A percentile compares a stretch with the other conserved stretches of the same genome.
These are phyloP conservation scores for Cercospora zeae-maydis DNA, from an alignment of 2,329 filamentous ascomycete genomes.

Conservation along the genomic window DNA sequence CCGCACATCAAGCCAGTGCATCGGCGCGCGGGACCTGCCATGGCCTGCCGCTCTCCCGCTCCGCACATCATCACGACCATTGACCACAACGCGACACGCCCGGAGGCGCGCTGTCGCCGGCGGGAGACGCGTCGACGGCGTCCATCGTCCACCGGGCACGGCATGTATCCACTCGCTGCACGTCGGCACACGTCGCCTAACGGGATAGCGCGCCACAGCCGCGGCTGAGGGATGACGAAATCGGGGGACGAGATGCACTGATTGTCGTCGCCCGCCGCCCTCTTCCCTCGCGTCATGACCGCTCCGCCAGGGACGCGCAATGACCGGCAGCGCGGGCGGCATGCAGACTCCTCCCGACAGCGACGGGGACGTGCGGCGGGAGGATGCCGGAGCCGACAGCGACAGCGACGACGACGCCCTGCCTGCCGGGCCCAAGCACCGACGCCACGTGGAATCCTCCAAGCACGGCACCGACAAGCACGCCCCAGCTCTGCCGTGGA, in stretches of 20 bases:
- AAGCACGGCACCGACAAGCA: not conserved
- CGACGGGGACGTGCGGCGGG: conserved; percentile 14
- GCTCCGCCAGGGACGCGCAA: not conserved
- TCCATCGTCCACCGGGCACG: not conserved
- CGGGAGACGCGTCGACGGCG: not conserved
- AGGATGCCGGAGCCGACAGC: conserved; percentile 3
- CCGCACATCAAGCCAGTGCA: too few relatives aligned
- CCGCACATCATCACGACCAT: too few relatives aligned
- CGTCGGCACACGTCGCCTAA: not conserved
- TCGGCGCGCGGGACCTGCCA: too few relatives aligned
- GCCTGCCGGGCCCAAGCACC: not conserved
- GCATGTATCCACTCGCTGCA: not conserved
- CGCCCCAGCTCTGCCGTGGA: not conserved
- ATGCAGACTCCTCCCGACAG: conserved; percentile 19
- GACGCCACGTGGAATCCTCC: conserved; percentile 12
- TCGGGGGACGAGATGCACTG: not conserved
- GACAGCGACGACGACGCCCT: not conserved
- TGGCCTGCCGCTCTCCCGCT: too few relatives aligned
- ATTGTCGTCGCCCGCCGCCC: not conserved
- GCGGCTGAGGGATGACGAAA: not conserved
- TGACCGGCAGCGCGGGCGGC: not conserved
- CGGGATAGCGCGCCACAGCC: not conserved
- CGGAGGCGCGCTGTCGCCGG: too few relatives aligned
- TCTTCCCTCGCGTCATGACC: not conserved
- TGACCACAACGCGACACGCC: too few relatives aligned